phyloP scores from a whole-genome alignment of 2,329 filamentous ascomycete genomes.

The Phyllosticta citribraziliensis region DNA sequence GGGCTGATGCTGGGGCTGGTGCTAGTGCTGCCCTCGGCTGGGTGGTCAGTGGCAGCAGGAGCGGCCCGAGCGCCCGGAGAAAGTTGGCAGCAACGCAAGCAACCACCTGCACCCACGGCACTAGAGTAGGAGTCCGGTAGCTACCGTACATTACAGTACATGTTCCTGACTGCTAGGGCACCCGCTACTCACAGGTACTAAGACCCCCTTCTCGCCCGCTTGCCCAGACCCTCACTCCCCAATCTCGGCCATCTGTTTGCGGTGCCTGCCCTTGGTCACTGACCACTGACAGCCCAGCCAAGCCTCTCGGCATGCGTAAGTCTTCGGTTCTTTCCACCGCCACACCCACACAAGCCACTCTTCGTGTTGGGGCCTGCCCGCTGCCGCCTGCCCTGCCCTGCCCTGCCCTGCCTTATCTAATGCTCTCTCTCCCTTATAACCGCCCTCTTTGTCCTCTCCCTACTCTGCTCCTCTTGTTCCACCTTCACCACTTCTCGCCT shows the following conservation, averaged over 20 bases:
- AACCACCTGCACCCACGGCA: no score
- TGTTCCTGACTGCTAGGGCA: no score
- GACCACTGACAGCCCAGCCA: background rate
- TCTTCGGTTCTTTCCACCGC: background rate
- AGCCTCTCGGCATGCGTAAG: background rate
- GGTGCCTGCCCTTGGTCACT: background rate
- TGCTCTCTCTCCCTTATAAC: background rate
- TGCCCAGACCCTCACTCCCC: background rate
- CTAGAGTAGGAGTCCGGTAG: no score
- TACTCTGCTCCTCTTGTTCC: background rate
- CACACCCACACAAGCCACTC: background rate
- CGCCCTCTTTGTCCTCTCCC: background rate
- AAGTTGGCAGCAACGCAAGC: no score
- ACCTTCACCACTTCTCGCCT: constrained; percentile 6
- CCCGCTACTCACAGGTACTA: no score
- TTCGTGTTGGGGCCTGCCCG: background rate
- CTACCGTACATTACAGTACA: no score
- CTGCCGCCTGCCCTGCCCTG: no score
- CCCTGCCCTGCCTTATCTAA: background rate
- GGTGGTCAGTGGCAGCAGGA: no score
- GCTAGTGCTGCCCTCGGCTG: no score
- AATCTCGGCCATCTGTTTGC: background rate
- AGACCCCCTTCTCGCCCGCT: no score
- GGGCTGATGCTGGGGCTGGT: no score
- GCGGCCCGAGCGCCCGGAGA: no score